These are phyloP conservation scores for Nitzschia sp. DNA, from an alignment of 108 stramenopile genomes.

Conservation along the genomic window DNA sequence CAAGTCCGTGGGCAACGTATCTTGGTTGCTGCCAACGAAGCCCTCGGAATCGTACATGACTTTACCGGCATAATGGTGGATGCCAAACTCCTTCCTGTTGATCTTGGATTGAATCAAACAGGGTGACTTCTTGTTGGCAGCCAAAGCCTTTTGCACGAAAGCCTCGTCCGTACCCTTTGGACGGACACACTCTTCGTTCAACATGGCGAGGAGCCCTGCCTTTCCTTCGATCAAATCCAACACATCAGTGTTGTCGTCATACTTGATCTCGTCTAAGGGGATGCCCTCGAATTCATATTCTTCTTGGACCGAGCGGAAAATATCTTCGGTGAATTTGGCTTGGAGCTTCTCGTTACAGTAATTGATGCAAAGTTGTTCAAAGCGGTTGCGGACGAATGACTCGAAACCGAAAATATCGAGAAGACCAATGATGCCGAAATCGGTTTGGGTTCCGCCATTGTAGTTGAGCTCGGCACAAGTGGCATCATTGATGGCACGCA, in stretches of 20 bases:
- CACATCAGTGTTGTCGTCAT: slow-evolving; percentile 92
- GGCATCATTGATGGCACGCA: slow-evolving; percentile 82
- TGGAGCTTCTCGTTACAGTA: slow-evolving; percentile 94
- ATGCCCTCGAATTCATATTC: slow-evolving; percentile 95
- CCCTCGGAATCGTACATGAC: slow-evolving; percentile 87
- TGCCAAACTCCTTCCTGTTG: slow-evolving; percentile 77
- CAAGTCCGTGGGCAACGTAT: slow-evolving; percentile 80
- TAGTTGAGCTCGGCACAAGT: slow-evolving; percentile 66
- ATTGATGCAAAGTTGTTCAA: slow-evolving; percentile 94
- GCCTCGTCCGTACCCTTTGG: slow-evolving; percentile 87
- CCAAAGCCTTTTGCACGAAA: slow-evolving; percentile 74
- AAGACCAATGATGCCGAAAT: slow-evolving; percentile 85
- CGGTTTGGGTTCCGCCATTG: slow-evolving; percentile 34
- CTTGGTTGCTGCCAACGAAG: slow-evolving; percentile 90
- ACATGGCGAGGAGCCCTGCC: slow-evolving; percentile 86
- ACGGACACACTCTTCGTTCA: slow-evolving; percentile 97
- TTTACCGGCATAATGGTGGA: slow-evolving; percentile 94
- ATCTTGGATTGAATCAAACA: slow-evolving; percentile 57
- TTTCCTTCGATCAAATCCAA: slow-evolving; percentile 94
- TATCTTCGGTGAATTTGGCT: slow-evolving; percentile 90
- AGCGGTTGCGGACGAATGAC: slow-evolving; percentile 85
- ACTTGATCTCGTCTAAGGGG: slow-evolving; percentile 82
- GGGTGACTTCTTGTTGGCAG: slow-evolving; percentile 60
- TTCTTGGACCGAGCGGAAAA: slow-evolving; percentile 87
- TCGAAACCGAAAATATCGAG: slow-evolving; percentile 99